Base-by-base conservation (phyloP, 2,329 filamentous ascomycete genomes). In the Zymoseptoria crescenta region DNA sequence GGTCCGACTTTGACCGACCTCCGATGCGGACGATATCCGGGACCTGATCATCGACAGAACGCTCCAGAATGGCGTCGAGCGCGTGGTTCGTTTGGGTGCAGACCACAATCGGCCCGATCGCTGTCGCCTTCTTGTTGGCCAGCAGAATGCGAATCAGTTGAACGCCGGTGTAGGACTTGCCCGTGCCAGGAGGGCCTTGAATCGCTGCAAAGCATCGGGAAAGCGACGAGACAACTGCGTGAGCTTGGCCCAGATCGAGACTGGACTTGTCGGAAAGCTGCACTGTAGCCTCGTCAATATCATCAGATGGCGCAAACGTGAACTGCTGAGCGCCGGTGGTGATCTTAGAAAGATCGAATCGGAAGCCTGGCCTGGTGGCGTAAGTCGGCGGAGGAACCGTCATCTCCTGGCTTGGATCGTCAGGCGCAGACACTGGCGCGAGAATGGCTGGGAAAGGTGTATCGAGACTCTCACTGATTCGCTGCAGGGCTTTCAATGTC, bases 101-200 rank as follows among this genome's bases (percentile, higher is more conserved):
- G 0, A 79, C 75, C 0, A 79, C 78, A 0, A 82, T 68, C 65
- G 7, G 70, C 0, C 91, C 81, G 0, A 92, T 74, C 0, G 91
- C 80, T 0, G 70, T 81, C 28, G 81, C 74, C 0, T 64, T 20
- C 0, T 81, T 83, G 4, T 76, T 65, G 0, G 81, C 68, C 20
- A 84, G 72, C 0, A 91, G 67, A 0, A 77, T 70, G 56, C 85
- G 84, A 0, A 83, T 80, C 1, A 86, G 74, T 1, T 87, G 73
- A 0, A 87, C 83, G 0, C 88, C 88, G 2, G 89, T 80, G 62
- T 89, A 89, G 0, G 87, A 89, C 64, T 92, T 92, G 1, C 88
- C 88, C 0, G 87, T 91, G 0, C 84, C 87, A 64, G 88, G 88
- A 1, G 88, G 88, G 0, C 88, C 88, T 74, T 90, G 87, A 1